phyloP scores from a whole-genome alignment of 2,329 filamentous ascomycete species.

The Aspergillus spinulosporus region DNA sequence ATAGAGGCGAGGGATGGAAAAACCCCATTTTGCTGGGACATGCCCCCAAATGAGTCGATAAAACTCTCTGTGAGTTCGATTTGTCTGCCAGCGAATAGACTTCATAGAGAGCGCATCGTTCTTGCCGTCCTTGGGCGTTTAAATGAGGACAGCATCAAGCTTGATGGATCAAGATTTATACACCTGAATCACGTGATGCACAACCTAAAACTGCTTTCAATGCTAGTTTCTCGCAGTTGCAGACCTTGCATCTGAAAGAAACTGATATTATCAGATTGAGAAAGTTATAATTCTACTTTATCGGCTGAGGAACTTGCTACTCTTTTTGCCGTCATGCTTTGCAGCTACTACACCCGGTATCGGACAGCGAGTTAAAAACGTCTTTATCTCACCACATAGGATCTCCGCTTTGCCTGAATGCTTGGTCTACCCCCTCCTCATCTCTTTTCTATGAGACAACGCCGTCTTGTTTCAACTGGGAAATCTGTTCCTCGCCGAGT shows the following conservation, averaged over 20 bases:
- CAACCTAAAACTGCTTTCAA: not conserved
- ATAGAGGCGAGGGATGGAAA: conserved; percentile 26
- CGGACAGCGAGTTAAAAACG: not conserved
- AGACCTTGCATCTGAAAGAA: not conserved
- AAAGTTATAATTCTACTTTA: not conserved
- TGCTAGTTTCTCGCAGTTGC: too few species aligned
- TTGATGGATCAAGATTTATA: conserved; percentile 30
- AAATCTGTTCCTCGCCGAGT: conserved; percentile 60
- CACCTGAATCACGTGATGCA: conserved; percentile 29
- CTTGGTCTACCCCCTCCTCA: not conserved
- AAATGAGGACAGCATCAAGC: conserved; percentile 2
- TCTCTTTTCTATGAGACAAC: conserved; percentile 56
- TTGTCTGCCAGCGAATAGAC: not conserved
- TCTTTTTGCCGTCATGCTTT: not conserved
- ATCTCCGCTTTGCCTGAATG: not conserved
- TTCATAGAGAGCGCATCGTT: conserved; percentile 5
- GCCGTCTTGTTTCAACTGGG: conserved; percentile 63
- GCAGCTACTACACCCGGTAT: not conserved
- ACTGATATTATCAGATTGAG: not conserved
- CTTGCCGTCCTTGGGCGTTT: conserved; percentile 1
- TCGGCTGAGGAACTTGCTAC: not conserved
- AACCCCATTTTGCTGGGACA: conserved; percentile 29
- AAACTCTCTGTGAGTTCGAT: not conserved
- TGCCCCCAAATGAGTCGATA: conserved; percentile 15
- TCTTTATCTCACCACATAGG: not conserved